Conservation (phyloP, 495 filamentous ascomycete genomes). For the Penicillium paradoxum region DNA sequence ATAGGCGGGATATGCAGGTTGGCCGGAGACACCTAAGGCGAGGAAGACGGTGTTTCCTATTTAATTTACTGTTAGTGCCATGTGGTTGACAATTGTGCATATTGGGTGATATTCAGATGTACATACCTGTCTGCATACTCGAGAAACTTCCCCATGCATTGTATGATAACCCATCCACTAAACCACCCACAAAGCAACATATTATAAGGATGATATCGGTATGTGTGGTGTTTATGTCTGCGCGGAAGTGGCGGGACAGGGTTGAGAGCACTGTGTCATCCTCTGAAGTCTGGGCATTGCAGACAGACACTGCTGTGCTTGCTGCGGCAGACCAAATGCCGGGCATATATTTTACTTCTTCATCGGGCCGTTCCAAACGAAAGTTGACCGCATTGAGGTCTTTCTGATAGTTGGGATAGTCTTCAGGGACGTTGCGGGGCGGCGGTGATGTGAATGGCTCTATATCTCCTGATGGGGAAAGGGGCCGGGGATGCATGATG, state of each 20-base stretch:
- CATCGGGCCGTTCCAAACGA: background rate
- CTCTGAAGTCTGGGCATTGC: constrained; percentile 14
- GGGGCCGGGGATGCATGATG: background rate
- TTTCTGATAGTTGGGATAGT: background rate
- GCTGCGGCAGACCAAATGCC: constrained; percentile 22
- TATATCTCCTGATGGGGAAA: background rate
- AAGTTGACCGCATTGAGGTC: background rate
- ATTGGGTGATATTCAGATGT: background rate
- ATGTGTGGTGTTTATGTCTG: constrained; percentile 19
- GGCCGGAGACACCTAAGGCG: constrained; percentile 33
- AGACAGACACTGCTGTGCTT: constrained; percentile 25
- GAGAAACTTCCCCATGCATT: constrained; percentile 53
- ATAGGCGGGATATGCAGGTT: constrained; percentile 34
- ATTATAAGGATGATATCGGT: constrained; percentile 35
- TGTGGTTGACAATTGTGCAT: background rate
- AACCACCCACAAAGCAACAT: constrained; percentile 36
- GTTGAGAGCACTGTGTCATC: constrained; percentile 10
- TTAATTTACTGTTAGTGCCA: background rate
- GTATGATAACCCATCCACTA: constrained; percentile 38
- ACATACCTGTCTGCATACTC: constrained; percentile 53
- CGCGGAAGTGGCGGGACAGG: constrained; percentile 7
- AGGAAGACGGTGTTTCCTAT: constrained; percentile 40
- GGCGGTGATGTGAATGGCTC: background rate
- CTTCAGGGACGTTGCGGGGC: background rate
- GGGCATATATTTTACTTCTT: constrained; percentile 18